Evolutionary conservation across 768 basidiomycete species (phyloP).

Genomic region (Russula ochroleuca): DNA sequence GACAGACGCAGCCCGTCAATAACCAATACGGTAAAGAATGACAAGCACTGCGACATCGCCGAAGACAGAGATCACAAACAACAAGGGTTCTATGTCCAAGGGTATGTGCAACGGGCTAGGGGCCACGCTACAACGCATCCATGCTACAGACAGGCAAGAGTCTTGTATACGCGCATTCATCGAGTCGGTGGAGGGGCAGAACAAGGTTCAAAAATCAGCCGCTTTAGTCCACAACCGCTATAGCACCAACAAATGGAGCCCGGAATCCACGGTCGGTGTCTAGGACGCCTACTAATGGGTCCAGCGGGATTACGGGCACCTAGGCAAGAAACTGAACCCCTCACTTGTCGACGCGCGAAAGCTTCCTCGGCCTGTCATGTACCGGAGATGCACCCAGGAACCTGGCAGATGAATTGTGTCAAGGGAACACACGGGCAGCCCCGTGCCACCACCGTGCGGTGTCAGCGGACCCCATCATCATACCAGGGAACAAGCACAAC

Average conservation of each 20-base stretch:
- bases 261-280: constrained; percentile 37
- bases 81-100: constrained; percentile 38
- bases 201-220: constrained; percentile 38
- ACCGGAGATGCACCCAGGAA: constrained; percentile 37
- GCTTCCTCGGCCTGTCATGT: constrained; percentile 37
- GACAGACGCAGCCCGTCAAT: constrained; percentile 46
- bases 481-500: constrained; percentile 27
- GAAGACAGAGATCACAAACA: constrained; percentile 36
- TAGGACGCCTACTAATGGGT: constrained; percentile 24
- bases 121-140: constrained; percentile 43
- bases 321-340: constrained; percentile 31
- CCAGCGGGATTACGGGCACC: constrained; percentile 27
- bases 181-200: constrained; percentile 39
- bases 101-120: constrained; percentile 38
- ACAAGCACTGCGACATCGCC: constrained; percentile 50
- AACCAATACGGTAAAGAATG: constrained; percentile 36
- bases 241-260: constrained; percentile 48
- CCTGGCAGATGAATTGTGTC: constrained; percentile 35
- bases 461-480: constrained; percentile 26
- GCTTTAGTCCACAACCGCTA: constrained; percentile 48
- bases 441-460: constrained; percentile 25
- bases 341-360: constrained; percentile 34
- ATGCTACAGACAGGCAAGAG: constrained; percentile 51
- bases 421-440: constrained; percentile 21
- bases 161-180: constrained; percentile 44